Conservation (phyloP, 805 yeast species). For the Ogataea nitratoaversa region DNA sequence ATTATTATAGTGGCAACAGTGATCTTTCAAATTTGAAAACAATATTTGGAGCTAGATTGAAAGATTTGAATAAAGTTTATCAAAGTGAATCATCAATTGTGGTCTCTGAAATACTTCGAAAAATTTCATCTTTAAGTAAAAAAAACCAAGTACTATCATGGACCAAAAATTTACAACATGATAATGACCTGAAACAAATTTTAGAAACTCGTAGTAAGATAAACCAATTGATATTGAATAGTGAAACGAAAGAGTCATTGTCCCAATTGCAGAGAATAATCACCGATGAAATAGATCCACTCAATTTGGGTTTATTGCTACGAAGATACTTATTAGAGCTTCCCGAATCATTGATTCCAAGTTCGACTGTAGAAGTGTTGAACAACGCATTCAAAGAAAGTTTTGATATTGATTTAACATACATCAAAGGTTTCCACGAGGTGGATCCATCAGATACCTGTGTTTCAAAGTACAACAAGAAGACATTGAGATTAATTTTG, state of each 20-base stretch:
- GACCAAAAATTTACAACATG: conserved; percentile 8
- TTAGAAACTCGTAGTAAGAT: conserved; percentile 10
- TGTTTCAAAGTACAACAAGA: conserved; percentile 8
- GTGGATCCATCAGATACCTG: conserved; percentile 7
- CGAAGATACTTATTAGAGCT: conserved; percentile 17
- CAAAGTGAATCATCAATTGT: conserved; percentile 10
- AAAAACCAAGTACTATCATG: conserved; percentile 11
- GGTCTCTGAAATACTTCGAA: conserved; percentile 9
- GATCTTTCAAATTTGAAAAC: conserved; percentile 6
- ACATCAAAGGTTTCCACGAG: conserved; percentile 9
- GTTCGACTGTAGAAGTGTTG: conserved; percentile 8
- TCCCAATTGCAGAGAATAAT: conserved; percentile 1
- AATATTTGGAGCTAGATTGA: conserved; percentile 12
- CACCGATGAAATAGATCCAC: conserved; percentile 3
- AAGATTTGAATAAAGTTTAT: conserved; percentile 4
- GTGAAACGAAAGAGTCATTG: conserved; percentile 1
- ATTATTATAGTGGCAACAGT: conserved; percentile 8
- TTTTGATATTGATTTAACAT: conserved; percentile 11
- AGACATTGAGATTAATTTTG: conserved; percentile 12
- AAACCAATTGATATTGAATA: conserved; percentile 5
- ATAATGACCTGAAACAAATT: conserved; percentile 10
- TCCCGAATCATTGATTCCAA: conserved; percentile 15
- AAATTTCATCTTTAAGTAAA: conserved; percentile 4
- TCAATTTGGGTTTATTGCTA: conserved; percentile 11
- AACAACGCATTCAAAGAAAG: conserved; percentile 14